Conservation (phyloP, 2,329 filamentous ascomycete genomes). For the Neonectria sp. region DNA sequence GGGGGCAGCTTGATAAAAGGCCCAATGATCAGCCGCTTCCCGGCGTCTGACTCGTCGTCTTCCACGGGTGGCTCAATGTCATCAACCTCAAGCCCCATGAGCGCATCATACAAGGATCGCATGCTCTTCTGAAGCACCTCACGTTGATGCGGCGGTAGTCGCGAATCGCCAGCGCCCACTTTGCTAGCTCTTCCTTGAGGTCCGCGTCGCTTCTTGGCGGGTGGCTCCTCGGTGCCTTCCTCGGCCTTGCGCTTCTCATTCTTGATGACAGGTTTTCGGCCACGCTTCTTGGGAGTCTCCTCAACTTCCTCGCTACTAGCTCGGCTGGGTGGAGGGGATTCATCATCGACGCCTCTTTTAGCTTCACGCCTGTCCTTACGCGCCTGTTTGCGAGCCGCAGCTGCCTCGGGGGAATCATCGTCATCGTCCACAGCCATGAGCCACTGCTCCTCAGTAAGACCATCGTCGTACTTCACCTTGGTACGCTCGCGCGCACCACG, state of each 20-base stretch:
- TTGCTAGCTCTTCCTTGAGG: constrained; percentile 80
- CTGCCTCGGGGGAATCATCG: constrained; percentile 93
- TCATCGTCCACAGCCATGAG: constrained; percentile 97
- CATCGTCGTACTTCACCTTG: constrained; percentile 95
- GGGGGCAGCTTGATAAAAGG: constrained; percentile 94
- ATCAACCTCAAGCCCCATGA: constrained; percentile 90
- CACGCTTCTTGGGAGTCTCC: constrained; percentile 83
- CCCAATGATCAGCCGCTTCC: constrained; percentile 87
- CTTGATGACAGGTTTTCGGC: constrained; percentile 82
- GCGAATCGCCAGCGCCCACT: constrained; percentile 56
- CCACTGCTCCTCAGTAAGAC: constrained; percentile 99
- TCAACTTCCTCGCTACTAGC: constrained; percentile 85
- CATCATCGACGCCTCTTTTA: constrained; percentile 73
- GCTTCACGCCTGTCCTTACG: constrained; percentile 83
- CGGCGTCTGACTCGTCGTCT: constrained; percentile 71
- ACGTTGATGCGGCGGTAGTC: constrained; percentile 78
- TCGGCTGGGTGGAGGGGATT: constrained; percentile 83
- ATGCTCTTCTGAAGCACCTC: constrained; percentile 85
- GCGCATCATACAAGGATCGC: constrained; percentile 80
- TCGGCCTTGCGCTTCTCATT: constrained; percentile 92
- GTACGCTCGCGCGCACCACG: constrained; percentile 96
- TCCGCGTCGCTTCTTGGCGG: constrained; percentile 83
- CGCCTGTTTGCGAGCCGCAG: constrained; percentile 90
- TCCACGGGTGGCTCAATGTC: constrained; percentile 71
- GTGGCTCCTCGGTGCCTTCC: constrained; percentile 82